phyloP scores from a whole-genome alignment of 768 basidiomycete species.

The Pluteus cervinus region DNA sequence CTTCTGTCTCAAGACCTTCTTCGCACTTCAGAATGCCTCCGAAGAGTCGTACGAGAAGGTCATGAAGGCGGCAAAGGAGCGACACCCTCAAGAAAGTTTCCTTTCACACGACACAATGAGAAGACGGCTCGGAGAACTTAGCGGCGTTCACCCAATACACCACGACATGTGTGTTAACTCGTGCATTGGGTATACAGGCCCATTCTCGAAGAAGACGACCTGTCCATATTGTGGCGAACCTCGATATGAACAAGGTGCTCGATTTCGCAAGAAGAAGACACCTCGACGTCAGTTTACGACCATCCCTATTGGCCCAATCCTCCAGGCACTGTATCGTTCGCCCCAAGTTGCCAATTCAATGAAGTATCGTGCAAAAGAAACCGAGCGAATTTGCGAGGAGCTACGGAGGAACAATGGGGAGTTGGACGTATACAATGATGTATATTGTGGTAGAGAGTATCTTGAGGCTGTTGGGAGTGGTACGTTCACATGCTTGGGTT shows the following conservation, averaged over 20 bases:
- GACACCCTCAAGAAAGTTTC: slow-evolving; percentile 19
- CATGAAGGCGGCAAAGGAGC: neutral
- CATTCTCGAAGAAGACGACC: neutral
- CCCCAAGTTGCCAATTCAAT: slow-evolving; percentile 19
- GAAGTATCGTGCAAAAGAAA: slow-evolving; percentile 17
- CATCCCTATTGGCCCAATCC: slow-evolving; percentile 33
- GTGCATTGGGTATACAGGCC: slow-evolving; percentile 7
- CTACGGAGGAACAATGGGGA: slow-evolving; percentile 2
- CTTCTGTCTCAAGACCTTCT: slow-evolving; percentile 11
- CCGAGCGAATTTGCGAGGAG: slow-evolving; percentile 14
- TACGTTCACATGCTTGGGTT: too few species aligned
- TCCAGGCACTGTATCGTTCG: slow-evolving; percentile 28
- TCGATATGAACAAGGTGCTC: slow-evolving; percentile 15
- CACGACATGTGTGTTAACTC: slow-evolving; percentile 37
- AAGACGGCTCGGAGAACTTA: slow-evolving; percentile 17
- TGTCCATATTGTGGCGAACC: slow-evolving; percentile 21
- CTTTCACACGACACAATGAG: slow-evolving; percentile 23
- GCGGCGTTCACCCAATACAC: slow-evolving; percentile 25
- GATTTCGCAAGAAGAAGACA: neutral
- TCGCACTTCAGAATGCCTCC: slow-evolving; percentile 11
- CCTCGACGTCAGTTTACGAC: slow-evolving; percentile 27
- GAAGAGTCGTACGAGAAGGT: slow-evolving; percentile 9
- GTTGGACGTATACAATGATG: slow-evolving; percentile 19
- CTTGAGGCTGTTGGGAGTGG: slow-evolving; percentile 15
- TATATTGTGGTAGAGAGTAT: slow-evolving; percentile 23